Evolutionary conservation across 139 green algal species (phyloP).

Genomic region (Spirogloea muscicola): DNA sequence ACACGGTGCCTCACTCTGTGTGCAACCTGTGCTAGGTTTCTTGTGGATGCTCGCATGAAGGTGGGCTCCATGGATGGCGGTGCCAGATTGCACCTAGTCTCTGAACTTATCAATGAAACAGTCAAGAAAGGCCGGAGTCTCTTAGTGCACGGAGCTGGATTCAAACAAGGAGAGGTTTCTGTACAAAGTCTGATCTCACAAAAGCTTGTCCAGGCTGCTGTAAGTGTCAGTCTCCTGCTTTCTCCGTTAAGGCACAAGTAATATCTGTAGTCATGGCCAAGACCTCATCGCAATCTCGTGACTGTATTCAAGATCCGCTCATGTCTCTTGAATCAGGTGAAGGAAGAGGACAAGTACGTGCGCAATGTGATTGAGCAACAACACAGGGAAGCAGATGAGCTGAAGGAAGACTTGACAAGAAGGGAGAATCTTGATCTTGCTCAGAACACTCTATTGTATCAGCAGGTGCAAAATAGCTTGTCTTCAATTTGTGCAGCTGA

Average conservation of each 20-base stretch:
- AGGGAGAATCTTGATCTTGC: not conserved
- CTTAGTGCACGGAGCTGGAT: too few relatives aligned
- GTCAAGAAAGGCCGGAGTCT: not conserved
- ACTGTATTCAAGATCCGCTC: too few relatives aligned
- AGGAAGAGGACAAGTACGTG: slow-evolving; percentile 20
- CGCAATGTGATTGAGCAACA: not conserved
- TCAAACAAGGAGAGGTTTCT: too few relatives aligned
- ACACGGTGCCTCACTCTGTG: too few relatives aligned
- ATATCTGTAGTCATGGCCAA: too few relatives aligned
- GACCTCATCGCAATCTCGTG: too few relatives aligned
- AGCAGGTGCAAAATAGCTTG: not conserved
- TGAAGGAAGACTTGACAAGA: slow-evolving; percentile 11
- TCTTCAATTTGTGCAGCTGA: not conserved
- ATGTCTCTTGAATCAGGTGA: too few relatives aligned
- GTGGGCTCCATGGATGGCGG: slow-evolving; percentile 4
- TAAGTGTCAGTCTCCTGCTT: too few relatives aligned
- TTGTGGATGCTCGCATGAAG: slow-evolving; percentile 5
- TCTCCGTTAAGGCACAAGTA: too few relatives aligned
- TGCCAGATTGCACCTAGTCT: slow-evolving; percentile 1
- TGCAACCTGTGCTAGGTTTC: not conserved
- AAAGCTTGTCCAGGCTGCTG: too few relatives aligned
- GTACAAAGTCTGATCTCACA: too few relatives aligned
- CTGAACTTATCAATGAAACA: not conserved
- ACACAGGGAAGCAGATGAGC: not conserved
- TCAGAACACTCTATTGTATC: not conserved